Evolutionary conservation across 805 yeast species (phyloP), one percentile per base, ranked within the genome.

Genomic region (Kuraishia cidri): DNA sequence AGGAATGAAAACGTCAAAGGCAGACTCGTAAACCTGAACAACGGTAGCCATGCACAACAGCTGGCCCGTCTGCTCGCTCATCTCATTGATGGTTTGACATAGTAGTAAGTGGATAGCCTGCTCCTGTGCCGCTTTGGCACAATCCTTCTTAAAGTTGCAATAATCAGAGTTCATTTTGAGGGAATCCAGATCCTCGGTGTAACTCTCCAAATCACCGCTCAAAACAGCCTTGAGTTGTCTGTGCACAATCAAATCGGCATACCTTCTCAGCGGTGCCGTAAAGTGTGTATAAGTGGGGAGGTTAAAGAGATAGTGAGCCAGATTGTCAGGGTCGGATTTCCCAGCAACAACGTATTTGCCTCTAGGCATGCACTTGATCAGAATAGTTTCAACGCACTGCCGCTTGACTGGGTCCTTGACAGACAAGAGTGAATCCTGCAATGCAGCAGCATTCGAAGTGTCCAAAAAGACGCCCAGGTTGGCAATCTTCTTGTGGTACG

Each of bases 131-230:
- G 74, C 74, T 41, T 76, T 77, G 2, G 97, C 92, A 54, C 96
- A 88, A 49, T 90, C 97, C 52, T 87, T 85, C 57, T 88, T 87
- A 68, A 90, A 92, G 46, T 86, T 87, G 58, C 97, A 90, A 54
- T 87, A 88, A 47, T 90, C 96, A 8, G 95, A 80, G 21, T 84
- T 72, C 46, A 84, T 80, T 47, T 83, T 80, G 45, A 88, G 62
- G 0, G 87, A 64, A 24, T 82, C 90, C 33, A 74, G 50, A 38
- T 78, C 85, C 30, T 71, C 73, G 13, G 53, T 49, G 29, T 61
- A 54, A 26, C 64, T 69, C 11, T 64, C 69, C 6, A 47, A 37
- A 3, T 54, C 56, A 25, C 54, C 40, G 24, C 56, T 58, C 25
- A 92, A 53, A 18, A 79, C 72, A 2, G 75, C 54, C 51, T 84